These are phyloP conservation scores for Trametes punicea DNA, from an alignment of 768 basidiomycete genomes.

Conservation along the genomic window DNA sequence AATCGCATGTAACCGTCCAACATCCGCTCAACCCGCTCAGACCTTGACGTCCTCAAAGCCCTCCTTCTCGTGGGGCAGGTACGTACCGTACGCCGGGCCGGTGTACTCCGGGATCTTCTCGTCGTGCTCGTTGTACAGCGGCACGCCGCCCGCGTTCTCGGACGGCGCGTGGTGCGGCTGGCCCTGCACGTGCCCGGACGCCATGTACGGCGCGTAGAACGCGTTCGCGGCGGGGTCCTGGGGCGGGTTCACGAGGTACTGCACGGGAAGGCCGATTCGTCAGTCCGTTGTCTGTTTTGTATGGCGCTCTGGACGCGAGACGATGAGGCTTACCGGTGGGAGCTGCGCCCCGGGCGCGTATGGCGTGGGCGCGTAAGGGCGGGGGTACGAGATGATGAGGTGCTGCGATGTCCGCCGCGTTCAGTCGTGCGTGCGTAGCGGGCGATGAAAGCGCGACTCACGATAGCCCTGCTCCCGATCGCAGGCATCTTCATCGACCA, in stretches of 20 bases:
- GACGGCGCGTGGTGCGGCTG: conserved; percentile 21
- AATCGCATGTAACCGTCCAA: background rate
- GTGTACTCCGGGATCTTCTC: conserved; percentile 34
- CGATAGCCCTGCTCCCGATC: conserved; percentile 36
- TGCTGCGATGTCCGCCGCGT: conserved; percentile 28
- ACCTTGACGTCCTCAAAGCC: conserved; percentile 25
- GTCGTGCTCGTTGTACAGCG: conserved; percentile 39
- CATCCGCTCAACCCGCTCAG: conserved; percentile 1
- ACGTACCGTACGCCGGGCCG: conserved; percentile 20
- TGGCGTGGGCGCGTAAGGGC: conserved; percentile 27
- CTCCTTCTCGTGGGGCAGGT: conserved; percentile 28
- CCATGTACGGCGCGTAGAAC: conserved; percentile 32
- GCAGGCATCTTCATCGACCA: conserved; percentile 44
- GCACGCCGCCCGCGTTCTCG: conserved; percentile 37
- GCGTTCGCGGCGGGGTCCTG: conserved; percentile 29
- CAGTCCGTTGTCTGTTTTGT: too few relatives aligned
- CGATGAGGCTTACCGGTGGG: conserved; percentile 38
- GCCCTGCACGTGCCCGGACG: conserved; percentile 25
- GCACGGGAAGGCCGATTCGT: conserved; percentile 3
- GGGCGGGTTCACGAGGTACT: conserved; percentile 40
- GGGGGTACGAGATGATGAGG: conserved; percentile 39
- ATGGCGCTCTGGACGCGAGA: background rate
- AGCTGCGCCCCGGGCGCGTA: conserved; percentile 43
- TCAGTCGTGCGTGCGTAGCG: background rate
- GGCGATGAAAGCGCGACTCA: conserved; percentile 21